Conservation (phyloP, 495 filamentous ascomycete genomes). For the Hypoxylon subgilvum region DNA sequence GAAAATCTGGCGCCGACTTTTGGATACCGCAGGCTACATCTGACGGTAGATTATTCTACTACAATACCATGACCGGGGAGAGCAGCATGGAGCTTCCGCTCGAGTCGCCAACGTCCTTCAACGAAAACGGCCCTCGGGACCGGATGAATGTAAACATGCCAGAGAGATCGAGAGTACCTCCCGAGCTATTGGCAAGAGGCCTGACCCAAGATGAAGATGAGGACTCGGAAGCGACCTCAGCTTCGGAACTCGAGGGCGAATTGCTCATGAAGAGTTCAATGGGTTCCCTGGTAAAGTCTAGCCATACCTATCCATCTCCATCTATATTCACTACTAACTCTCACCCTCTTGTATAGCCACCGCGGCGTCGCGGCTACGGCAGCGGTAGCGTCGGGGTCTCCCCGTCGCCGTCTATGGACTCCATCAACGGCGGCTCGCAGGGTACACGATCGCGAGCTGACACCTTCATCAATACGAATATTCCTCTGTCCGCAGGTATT, state of each 20-base stretch:
- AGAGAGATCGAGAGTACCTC: constrained; percentile 86
- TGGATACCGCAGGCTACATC: constrained; percentile 98
- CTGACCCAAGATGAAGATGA: constrained; percentile 84
- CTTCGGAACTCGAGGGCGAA: constrained; percentile 81
- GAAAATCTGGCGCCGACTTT: constrained; percentile 89
- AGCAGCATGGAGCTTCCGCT: constrained; percentile 92
- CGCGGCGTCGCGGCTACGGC: constrained; percentile 66
- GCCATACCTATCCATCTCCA: background rate
- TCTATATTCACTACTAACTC: constrained; percentile 14
- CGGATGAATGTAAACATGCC: constrained; percentile 86
- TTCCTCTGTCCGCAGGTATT: constrained; percentile 40
- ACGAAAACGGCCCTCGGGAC: constrained; percentile 84
- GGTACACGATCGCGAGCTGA: constrained; percentile 53
- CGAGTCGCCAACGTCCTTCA: constrained; percentile 81
- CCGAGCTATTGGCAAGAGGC: constrained; percentile 89
- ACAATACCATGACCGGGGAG: constrained; percentile 93
- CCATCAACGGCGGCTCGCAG: constrained; percentile 68
- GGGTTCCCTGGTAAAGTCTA: constrained; percentile 58
- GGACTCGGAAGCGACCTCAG: constrained; percentile 74
- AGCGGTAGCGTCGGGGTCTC: constrained; percentile 74
- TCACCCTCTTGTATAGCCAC: constrained; percentile 46
- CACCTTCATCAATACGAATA: constrained; percentile 54
- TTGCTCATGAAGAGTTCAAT: constrained; percentile 55
- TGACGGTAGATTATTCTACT: constrained; percentile 94
- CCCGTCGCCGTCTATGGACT: constrained; percentile 90